Base-by-base conservation (phyloP, 192 early-diverging fungal genomes). In the Dispira simplex region DNA sequence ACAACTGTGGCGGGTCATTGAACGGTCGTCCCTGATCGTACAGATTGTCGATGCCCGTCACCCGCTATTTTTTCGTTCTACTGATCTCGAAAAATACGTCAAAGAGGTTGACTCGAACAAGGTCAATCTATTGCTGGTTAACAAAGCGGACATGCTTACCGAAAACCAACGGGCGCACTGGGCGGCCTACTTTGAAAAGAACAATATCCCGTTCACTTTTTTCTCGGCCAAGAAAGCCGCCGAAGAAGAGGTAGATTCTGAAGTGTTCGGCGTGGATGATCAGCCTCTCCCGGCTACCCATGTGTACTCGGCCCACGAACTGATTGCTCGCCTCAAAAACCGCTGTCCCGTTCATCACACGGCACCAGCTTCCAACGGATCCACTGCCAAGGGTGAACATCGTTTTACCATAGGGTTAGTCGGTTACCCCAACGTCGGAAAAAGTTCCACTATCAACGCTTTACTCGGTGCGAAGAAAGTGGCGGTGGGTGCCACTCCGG, bases 401-500 rank as follows among this genome's bases (percentile, higher is more conserved):
- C 53, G 67, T 70, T 74, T 87, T 59, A 88, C 83, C 44, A 94
- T 99, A 70, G 97, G 97, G 66, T 79, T 99, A 59, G 92, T 98
- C 53, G 97, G 97, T 43, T 99, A 99, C 73, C 97, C 97, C 57
- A 99, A 99, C 78, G 97, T 99, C 53, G 97, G 97, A 73, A 99
- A 99, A 76, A 94, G 91, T 27, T 95, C 91, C 53, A 99, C 95
- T 25, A 89, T 99, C 71, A 99, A 99, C 78, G 92, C 95, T 14
- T 77, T 99, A 39, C 83, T 95, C 56, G 95, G 95, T 13, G 81
- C 92, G 44, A 95, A 95, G 67, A 78, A 83, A 51, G 97, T 99
- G 28, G 90, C 95, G 8, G 94, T 99, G 18, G 89, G 90, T 12
- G 81, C 97, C 32, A 99, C 95, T 21, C 97, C 97, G 21, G 97